phyloP scores from a whole-genome alignment of 306 rosid species.

The Glycine soja region DNA sequence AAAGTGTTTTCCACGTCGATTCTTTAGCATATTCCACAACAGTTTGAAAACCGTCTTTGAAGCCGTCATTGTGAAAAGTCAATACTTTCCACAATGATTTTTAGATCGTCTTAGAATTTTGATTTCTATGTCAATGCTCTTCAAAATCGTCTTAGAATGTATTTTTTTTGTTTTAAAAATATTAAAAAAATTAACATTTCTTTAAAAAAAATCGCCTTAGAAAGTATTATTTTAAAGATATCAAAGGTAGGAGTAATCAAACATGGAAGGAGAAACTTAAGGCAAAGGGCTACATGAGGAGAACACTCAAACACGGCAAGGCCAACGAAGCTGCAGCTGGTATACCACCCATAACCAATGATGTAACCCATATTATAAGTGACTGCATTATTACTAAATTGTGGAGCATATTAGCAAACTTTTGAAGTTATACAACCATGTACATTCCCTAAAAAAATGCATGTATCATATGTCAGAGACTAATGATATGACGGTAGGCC shows the following conservation, averaged over 20 bases:
- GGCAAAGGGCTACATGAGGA: constrained; percentile 80
- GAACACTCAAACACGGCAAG: constrained; percentile 69
- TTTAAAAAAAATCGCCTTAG: too few species aligned
- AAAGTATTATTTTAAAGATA: constrained; percentile 40
- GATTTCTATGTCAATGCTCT: too few species aligned
- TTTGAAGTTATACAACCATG: constrained; percentile 83
- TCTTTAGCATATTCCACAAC: too few species aligned
- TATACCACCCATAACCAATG: constrained; percentile 85
- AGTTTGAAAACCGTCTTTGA: too few species aligned
- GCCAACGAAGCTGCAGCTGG: constrained; percentile 83
- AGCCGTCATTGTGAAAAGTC: too few species aligned
- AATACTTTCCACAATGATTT: too few species aligned
- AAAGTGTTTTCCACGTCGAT: too few species aligned
- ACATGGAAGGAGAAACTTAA: constrained; percentile 64
- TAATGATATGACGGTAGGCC: constrained; percentile 7
- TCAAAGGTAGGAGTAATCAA: constrained; percentile 69
- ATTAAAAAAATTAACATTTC: too few species aligned
- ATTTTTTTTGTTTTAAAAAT: too few species aligned
- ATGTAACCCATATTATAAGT: constrained; percentile 84
- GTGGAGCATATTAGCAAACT: constrained; percentile 76
- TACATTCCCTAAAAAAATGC: constrained; percentile 72
- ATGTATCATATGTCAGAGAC: constrained; percentile 44
- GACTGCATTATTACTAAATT: constrained; percentile 87
- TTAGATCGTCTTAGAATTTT: too few species aligned
- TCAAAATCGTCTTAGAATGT: too few species aligned